Evolutionary conservation across 2,329 filamentous ascomycete species (phyloP), one percentile per base, ranked within the genome.

Genomic region (Colletotrichum simmondsii): DNA sequence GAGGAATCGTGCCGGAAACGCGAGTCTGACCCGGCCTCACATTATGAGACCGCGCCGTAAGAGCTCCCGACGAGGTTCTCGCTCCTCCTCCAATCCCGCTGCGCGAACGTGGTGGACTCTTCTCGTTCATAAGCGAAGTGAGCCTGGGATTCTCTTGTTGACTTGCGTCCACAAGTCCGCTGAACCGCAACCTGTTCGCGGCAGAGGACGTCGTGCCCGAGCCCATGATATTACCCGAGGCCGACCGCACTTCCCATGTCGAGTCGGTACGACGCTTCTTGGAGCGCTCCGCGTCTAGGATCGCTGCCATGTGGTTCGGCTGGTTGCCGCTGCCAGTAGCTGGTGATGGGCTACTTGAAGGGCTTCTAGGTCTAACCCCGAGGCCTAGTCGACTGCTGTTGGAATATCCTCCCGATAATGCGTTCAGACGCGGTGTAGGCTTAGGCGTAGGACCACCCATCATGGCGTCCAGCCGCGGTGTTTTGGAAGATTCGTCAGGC

Each of bases 191-290:
- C 46, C 69, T 72, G 42, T 8, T 22, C 6, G n/a, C 32, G 5
- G 49, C 42, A 46, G 58, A 54, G 14, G 52, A 64, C 14, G 66
- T 37, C n/a, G 59, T 72, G 4, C 70, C 70, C 3, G 66, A 54
- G 26, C 66, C 16, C n/a, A 70, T 35, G 26, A 65, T 46, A 16
- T 30, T 60, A 28, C 66, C 70, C 14, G 54, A 35, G 22, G 42
- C 54, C 16, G 65, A 53, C 24, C 56, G 54, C 11, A 70, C 66
- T 28, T 70, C 65, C 59, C 70, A 72, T 8, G 59, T 61, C 6
- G 70, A 72, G 11, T 60, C 60, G 5, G 32, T 22, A 10, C 37
- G 57, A 12, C 65, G 59, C 26, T 69, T 69, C 16, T 32, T 58
- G 0, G 66, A 42, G 0, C 54, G 42, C 28, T 70, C 66, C 19